Percentiles rank a stretch among this genome's conserved stretches.
These are phyloP conservation scores for Tritrichomonas musculus DNA, from an alignment of 208 protist genomes.

Conservation along the genomic window DNA sequence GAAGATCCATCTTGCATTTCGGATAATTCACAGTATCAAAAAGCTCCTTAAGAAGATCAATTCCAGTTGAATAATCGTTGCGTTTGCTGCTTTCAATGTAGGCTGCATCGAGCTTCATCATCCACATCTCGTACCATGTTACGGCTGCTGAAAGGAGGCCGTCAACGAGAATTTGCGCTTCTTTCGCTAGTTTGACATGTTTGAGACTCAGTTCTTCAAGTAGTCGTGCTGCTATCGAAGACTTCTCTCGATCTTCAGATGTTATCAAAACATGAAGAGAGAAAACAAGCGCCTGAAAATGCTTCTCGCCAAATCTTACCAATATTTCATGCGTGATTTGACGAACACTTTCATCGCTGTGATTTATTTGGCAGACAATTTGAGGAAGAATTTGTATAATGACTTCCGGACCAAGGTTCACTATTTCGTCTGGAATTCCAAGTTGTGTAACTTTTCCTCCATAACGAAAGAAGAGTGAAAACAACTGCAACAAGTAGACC, in stretches of 20 bases:
- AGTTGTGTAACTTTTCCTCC: not conserved
- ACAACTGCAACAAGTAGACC: not conserved
- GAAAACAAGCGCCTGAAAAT: constrained; percentile 12
- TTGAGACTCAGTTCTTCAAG: not conserved
- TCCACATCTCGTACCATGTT: not conserved
- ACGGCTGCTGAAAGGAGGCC: not conserved
- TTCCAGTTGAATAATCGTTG: not conserved
- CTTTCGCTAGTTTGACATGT: not conserved
- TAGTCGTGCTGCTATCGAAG: not conserved
- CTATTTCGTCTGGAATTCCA: not conserved
- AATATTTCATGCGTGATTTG: not conserved
- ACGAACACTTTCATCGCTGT: not conserved
- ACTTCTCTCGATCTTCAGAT: not conserved
- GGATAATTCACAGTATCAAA: not conserved
- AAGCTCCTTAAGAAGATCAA: not conserved
- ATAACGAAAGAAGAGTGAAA: not conserved
- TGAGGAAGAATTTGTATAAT: constrained; percentile 12
- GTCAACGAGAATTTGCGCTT: not conserved
- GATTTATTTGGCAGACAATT: constrained; percentile 12
- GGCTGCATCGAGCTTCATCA: not conserved
- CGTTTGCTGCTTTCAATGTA: not conserved
- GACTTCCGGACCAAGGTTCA: not conserved
- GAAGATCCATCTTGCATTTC: not conserved
- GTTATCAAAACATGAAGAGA: not conserved
- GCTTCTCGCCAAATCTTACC: not conserved